Base-by-base conservation (phyloP, 371 early-diverging fungal genomes). In the Rhizopus stolonifer region DNA sequence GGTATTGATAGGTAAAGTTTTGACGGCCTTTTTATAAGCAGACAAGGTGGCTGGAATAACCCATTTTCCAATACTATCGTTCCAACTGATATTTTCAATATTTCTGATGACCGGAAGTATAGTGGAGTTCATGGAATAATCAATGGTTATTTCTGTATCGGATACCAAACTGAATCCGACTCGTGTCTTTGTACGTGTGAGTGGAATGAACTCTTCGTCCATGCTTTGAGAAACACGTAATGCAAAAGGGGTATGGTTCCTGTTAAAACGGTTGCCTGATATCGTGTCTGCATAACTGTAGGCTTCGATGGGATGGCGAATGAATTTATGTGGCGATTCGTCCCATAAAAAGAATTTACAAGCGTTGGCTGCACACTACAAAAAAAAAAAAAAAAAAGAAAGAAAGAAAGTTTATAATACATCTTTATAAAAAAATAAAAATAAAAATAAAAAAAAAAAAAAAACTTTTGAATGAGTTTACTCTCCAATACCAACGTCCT, bases 291-390 rank as follows among this genome's bases (percentile, higher is more conserved):
- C 44, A 17, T 34, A 38, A 4, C 49, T 50, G 43, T 70, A 70
- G 5, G 64, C 44, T n/a, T 61, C 55, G 25, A 25, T 8, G 11
- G 65, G 62, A 25, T 62, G 58, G 2, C 22, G 26, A 36, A 59
- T 50, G 2, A 56, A 62, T 0, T 49, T 50, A 10, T 36, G 36
- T 3, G 57, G 61, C 4, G 74, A 70, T n/a, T 52, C 53, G 22
- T 75, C 72, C 76, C 76, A 75, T 15, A 36, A 44, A 40, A 71
- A 75, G 38, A 44, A 69, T 0, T 33, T 39, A 33, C 76, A 75
- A 13, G 19, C 6, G 7, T 49, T 40, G n/a, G 54, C 33, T 40
- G 63, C 34, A 32, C 76, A 75, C 76, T 75, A 46, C 19, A n/a
- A 5, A 19, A 5, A 33, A 19, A 4, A 17, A 19, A 8, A 19